These are phyloP conservation scores for Lactifluus echinatus DNA, from an alignment of 768 basidiomycete species.

Conservation along the genomic window DNA sequence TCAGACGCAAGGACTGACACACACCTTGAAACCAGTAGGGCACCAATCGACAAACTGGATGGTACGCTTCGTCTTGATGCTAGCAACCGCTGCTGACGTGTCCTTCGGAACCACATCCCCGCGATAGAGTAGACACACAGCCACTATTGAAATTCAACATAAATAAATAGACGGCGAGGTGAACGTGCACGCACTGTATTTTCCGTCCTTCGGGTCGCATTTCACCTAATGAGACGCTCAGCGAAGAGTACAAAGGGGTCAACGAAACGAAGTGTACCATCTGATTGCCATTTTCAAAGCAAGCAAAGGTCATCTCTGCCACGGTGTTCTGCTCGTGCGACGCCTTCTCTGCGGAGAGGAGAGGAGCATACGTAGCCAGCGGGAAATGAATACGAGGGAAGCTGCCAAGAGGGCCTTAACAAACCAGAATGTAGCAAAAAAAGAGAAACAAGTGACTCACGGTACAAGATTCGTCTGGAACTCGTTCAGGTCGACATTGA, in stretches of 20 bases:
- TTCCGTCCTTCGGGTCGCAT: slow-evolving; percentile 95
- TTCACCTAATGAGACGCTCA: slow-evolving; percentile 35
- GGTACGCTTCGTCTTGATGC: slow-evolving; percentile 94
- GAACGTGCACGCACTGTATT: slow-evolving; percentile 71
- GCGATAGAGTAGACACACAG: slow-evolving; percentile 86
- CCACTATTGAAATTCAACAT: slow-evolving; percentile 44
- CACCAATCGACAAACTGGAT: slow-evolving; percentile 99
- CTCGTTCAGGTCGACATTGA: slow-evolving; percentile 96
- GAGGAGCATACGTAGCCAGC: slow-evolving; percentile 89
- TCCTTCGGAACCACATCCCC: slow-evolving; percentile 98
- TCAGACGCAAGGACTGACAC: slow-evolving; percentile 7
- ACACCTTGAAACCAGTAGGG: slow-evolving; percentile 89
- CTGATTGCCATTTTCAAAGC: slow-evolving; percentile 95
- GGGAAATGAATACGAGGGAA: slow-evolving; percentile 99
- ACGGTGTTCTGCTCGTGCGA: slow-evolving; percentile 96
- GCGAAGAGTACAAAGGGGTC: neutral
- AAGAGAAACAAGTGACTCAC: slow-evolving; percentile 38
- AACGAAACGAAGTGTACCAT: slow-evolving; percentile 42
- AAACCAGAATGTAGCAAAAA: neutral
- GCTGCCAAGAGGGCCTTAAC: slow-evolving; percentile 30
- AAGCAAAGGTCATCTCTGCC: slow-evolving; percentile 95
- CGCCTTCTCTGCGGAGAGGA: slow-evolving; percentile 92
- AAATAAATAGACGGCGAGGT: neutral
- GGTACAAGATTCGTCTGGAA: slow-evolving; percentile 99
- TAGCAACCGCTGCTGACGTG: slow-evolving; percentile 83